phyloP scores from a whole-genome alignment of 192 early-diverging fungal genomes.

The Funneliformis geosporum region DNA sequence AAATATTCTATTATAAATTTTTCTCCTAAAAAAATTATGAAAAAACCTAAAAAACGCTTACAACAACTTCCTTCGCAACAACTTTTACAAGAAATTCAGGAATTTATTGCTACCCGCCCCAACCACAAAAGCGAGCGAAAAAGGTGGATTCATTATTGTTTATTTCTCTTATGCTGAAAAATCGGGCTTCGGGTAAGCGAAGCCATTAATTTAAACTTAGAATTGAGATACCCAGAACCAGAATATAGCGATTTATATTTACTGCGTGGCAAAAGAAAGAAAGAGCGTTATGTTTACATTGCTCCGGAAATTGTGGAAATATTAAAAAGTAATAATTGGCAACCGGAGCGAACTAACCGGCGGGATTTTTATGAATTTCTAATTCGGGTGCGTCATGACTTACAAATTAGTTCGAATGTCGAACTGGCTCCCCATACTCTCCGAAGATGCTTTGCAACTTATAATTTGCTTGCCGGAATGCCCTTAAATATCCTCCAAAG shows the following conservation, averaged over 20 bases:
- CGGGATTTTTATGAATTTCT: conserved; percentile 26
- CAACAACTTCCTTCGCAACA: conserved; percentile 22
- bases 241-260: conserved; percentile 14
- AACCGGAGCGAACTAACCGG: conserved; percentile 4
- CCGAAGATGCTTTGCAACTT: conserved; percentile 14
- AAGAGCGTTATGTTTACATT: conserved; percentile 23
- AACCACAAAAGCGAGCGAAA: conserved; percentile 25
- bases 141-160: conserved; percentile 26
- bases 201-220: conserved; percentile 13
- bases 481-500: conserved; percentile 1
- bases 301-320: not conserved
- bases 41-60: conserved; percentile 2
- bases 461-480: conserved; percentile 13
- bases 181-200: not conserved
- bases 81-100: conserved; percentile 21
- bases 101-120: conserved; percentile 13
- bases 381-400: conserved; percentile 2
- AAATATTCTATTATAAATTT: too few species aligned
- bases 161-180: conserved; percentile 27
- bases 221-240: not conserved
- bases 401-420: not conserved
- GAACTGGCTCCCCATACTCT: conserved; percentile 14
- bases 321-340: conserved; percentile 3
- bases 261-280: conserved; percentile 9
- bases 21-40: too few species aligned